Evolutionary conservation across 768 basidiomycete species (phyloP).

Genomic region (Rubroboletus pulcherrimus): DNA sequence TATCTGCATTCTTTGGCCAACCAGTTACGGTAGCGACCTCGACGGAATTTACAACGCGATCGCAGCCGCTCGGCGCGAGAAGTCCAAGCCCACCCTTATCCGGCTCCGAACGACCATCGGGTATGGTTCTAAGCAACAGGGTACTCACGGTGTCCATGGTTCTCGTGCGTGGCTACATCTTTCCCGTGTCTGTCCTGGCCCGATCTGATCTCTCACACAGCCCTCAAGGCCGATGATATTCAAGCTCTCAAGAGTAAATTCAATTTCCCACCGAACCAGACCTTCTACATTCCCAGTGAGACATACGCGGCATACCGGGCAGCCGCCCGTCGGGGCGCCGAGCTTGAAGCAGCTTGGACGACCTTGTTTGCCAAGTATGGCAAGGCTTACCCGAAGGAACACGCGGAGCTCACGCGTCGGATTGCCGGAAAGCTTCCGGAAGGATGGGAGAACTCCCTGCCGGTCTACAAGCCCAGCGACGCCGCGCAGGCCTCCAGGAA

Average conservation of each 20-base stretch:
- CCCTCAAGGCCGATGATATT: slow-evolving; percentile 91
- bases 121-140: slow-evolving; percentile 88
- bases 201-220: slow-evolving; percentile 36
- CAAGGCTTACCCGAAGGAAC: slow-evolving; percentile 77
- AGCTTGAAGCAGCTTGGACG: slow-evolving; percentile 73
- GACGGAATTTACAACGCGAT: slow-evolving; percentile 76
- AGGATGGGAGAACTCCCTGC: slow-evolving; percentile 83
- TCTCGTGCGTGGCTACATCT: slow-evolving; percentile 58
- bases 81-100: slow-evolving; percentile 83
- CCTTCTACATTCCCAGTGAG: slow-evolving; percentile 74
- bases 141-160: slow-evolving; percentile 93
- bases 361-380: slow-evolving; percentile 62
- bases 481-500: slow-evolving; percentile 89
- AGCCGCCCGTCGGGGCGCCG: slow-evolving; percentile 68
- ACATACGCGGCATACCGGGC: slow-evolving; percentile 66
- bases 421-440: slow-evolving; percentile 79
- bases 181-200: not conserved
- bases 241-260: slow-evolving; percentile 77
- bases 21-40: slow-evolving; percentile 57
- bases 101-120: slow-evolving; percentile 88
- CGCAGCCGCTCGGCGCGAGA: slow-evolving; percentile 69
- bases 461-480: slow-evolving; percentile 80
- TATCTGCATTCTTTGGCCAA: slow-evolving; percentile 7
- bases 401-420: slow-evolving; percentile 82
- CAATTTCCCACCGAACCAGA: slow-evolving; percentile 72